phyloP scores from a whole-genome alignment of 2,329 filamentous ascomycete genomes.

The Pseudogymnoascus sp. region DNA sequence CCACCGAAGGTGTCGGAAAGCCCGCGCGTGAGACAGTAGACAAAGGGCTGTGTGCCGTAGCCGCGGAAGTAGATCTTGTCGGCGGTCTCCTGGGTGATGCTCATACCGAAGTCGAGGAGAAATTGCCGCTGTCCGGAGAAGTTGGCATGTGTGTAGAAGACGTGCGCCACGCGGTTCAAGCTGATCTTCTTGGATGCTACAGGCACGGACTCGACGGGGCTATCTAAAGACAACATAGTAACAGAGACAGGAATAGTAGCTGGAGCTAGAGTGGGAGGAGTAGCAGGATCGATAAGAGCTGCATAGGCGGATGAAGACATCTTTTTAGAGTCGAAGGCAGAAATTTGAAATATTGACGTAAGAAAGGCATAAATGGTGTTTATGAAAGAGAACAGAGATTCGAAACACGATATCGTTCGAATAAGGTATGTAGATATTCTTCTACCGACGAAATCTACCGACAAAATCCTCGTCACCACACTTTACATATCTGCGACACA shows the following conservation, averaged over 20 bases:
- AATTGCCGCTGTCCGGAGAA: slow-evolving; percentile 19
- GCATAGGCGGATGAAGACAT: not conserved
- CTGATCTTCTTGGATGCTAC: slow-evolving; percentile 26
- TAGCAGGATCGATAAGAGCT: not conserved
- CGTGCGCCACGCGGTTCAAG: slow-evolving; percentile 22
- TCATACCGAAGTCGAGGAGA: slow-evolving; percentile 24
- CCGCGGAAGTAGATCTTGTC: slow-evolving; percentile 52
- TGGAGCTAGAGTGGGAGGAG: not conserved
- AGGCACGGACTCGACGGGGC: not conserved
- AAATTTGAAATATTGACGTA: not conserved
- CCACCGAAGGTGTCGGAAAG: slow-evolving; percentile 47
- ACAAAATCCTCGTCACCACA: not conserved
- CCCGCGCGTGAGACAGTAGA: slow-evolving; percentile 46
- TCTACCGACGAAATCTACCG: not conserved
- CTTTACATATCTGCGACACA: not conserved
- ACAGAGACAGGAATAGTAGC: not conserved
- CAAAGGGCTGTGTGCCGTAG: slow-evolving; percentile 53
- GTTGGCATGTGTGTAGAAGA: slow-evolving; percentile 23
- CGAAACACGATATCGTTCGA: not conserved
- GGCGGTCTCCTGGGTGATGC: slow-evolving; percentile 12
- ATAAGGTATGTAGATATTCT: not conserved
- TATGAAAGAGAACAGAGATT: not conserved
- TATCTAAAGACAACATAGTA: not conserved
- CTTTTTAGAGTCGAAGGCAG: not conserved
- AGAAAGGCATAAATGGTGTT: not conserved